A percentile compares a stretch with the other conserved stretches of the same genome.
Conservation (phyloP, 257 asterid species). For the Petunia secreta region DNA sequence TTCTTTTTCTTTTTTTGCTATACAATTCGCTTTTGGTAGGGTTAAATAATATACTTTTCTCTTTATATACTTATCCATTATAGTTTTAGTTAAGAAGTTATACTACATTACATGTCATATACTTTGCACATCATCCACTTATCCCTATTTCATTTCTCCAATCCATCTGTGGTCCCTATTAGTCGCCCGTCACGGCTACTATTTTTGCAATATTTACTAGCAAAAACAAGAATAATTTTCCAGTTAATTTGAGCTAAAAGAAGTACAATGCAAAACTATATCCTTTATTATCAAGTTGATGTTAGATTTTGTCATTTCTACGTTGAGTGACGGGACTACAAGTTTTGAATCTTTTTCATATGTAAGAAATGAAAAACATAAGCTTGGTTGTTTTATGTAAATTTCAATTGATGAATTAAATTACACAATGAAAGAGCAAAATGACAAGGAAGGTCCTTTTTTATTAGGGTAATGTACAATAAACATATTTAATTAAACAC, state of each 20-base stretch:
- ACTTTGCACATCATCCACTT: slow-evolving; percentile 18
- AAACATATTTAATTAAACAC: no score
- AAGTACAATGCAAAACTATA: not conserved
- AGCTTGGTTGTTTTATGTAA: no score
- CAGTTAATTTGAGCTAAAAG: not conserved
- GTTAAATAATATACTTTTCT: slow-evolving; percentile 49
- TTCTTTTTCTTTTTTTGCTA: slow-evolving; percentile 21
- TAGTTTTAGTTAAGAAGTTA: not conserved
- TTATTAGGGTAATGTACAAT: no score
- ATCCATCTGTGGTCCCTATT: slow-evolving; percentile 1
- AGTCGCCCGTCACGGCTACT: not conserved
- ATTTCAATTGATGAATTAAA: no score
- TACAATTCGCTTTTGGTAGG: slow-evolving; percentile 30
- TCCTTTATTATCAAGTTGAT: no score
- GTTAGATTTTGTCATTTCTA: no score
- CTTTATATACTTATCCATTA: slow-evolving; percentile 33
- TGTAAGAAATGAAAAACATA: no score
- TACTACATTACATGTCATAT: not conserved
- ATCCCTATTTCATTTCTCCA: slow-evolving; percentile 19
- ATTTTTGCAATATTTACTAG: not conserved
- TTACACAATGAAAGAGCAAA: no score
- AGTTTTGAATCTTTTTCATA: no score
- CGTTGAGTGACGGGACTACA: no score
- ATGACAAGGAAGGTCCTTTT: no score
- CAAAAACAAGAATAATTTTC: not conserved